phyloP scores from a whole-genome alignment of 768 basidiomycete genomes.

The Suillus subluteus region DNA sequence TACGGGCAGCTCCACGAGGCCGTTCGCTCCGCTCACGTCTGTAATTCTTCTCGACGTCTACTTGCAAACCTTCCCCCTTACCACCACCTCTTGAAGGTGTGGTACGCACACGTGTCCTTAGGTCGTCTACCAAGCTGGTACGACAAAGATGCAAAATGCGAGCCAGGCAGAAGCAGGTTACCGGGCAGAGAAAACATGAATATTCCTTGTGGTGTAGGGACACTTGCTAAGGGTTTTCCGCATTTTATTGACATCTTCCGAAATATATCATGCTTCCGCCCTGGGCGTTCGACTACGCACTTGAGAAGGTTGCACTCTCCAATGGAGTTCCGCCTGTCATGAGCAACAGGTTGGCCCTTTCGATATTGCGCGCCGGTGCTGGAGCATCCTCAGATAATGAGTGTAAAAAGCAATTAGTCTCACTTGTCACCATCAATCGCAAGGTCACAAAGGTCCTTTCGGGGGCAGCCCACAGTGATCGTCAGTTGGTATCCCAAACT shows the following conservation, averaged over 20 bases:
- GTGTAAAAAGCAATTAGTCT: slow-evolving; percentile 16
- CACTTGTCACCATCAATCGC: slow-evolving; percentile 80
- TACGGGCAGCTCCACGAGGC: slow-evolving; percentile 67
- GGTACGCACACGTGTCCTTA: slow-evolving; percentile 48
- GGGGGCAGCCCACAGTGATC: slow-evolving; percentile 69
- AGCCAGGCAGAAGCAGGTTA: slow-evolving; percentile 88
- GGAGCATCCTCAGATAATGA: slow-evolving; percentile 8
- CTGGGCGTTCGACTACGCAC: slow-evolving; percentile 80
- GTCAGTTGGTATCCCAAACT: slow-evolving; percentile 56
- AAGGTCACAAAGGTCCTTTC: slow-evolving; percentile 75
- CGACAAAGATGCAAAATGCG: slow-evolving; percentile 81
- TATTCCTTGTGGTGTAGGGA: slow-evolving; percentile 47
- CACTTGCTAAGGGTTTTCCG: slow-evolving; percentile 82
- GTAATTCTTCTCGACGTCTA: slow-evolving; percentile 83
- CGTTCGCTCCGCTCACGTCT: slow-evolving; percentile 81
- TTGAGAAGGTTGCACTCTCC: slow-evolving; percentile 85
- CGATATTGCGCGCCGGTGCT: slow-evolving; percentile 65
- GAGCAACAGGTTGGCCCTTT: slow-evolving; percentile 70
- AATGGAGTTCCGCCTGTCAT: slow-evolving; percentile 95
- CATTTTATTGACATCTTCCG: slow-evolving; percentile 83
- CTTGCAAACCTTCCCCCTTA: slow-evolving; percentile 54
- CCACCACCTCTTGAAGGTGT: background rate
- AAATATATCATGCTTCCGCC: slow-evolving; percentile 81
- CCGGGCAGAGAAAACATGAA: slow-evolving; percentile 75
- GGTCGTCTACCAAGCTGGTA: slow-evolving; percentile 80